Conservation (phyloP, 768 basidiomycete genomes). For the Psilocybe cyanescens region DNA sequence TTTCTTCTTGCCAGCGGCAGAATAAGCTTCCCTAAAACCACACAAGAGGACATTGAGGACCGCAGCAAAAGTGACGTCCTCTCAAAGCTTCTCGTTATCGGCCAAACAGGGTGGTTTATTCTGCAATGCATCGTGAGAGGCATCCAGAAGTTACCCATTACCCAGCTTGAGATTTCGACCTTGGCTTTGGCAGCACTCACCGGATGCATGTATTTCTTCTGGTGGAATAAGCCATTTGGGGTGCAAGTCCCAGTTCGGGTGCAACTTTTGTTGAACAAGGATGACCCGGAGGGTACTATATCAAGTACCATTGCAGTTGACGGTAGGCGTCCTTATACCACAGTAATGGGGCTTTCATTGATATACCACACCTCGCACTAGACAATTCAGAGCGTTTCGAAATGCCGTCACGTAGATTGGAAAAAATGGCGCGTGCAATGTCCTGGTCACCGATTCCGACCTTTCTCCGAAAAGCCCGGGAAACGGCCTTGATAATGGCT, state of each 20-base stretch:
- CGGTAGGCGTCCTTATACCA: background rate
- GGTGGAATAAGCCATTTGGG: constrained; percentile 39
- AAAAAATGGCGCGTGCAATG: too few relatives aligned
- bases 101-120: constrained; percentile 39
- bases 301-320: too few relatives aligned
- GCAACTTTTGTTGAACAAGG: background rate
- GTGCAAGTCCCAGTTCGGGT: background rate
- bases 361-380: too few relatives aligned
- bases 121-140: constrained; percentile 29
- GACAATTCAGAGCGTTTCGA: too few relatives aligned
- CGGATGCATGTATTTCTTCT: constrained; percentile 30
- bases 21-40: constrained; percentile 12
- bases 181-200: constrained; percentile 32
- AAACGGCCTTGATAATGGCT: too few relatives aligned
- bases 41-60: constrained; percentile 18
- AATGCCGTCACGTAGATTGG: too few relatives aligned
- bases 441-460: too few relatives aligned
- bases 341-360: too few relatives aligned
- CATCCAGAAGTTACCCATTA: constrained; percentile 19
- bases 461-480: too few relatives aligned
- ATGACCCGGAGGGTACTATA: too few relatives aligned
- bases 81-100: constrained; percentile 33
- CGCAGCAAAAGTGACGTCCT: constrained; percentile 34
- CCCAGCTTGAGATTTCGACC: constrained; percentile 38
- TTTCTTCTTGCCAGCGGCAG: background rate